A percentile compares a stretch with the other conserved stretches of the same genome.
These are phyloP conservation scores for Monotropa hypopitys DNA, from an alignment of 179 eudicot genomes.

Conservation along the genomic window DNA sequence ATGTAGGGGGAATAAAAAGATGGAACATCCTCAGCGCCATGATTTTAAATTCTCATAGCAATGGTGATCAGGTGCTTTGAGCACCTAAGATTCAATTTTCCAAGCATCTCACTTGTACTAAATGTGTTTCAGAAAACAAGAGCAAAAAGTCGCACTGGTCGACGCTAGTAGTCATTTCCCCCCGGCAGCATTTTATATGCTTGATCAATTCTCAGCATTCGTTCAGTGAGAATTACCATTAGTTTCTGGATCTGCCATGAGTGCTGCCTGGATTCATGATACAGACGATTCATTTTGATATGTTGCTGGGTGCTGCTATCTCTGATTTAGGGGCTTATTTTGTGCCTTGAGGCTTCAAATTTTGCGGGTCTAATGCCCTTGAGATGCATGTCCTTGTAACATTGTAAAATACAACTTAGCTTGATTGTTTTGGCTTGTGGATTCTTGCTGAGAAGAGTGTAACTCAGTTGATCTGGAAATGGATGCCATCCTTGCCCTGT, in stretches of 20 bases:
- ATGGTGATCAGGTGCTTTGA: not conserved
- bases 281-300: not conserved
- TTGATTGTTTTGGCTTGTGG: not conserved
- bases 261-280: not conserved
- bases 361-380: not conserved
- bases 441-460: not conserved
- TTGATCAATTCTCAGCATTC: not conserved
- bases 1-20: not conserved
- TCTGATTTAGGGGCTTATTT: not conserved
- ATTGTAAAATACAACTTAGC: constrained; percentile 3
- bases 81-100: not conserved
- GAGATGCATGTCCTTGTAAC: not conserved
- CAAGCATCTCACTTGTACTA: not conserved
- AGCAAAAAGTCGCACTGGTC: constrained; percentile 36
- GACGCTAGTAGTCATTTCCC: constrained; percentile 17
- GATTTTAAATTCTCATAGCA: not conserved
- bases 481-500: not conserved
- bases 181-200: not conserved
- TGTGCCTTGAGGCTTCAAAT: not conserved
- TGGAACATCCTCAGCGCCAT: not conserved
- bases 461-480: not conserved
- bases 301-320: not conserved
- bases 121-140: constrained; percentile 37
- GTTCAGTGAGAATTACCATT: not conserved
- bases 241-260: not conserved